These are phyloP conservation scores for Persicaria tinctoria DNA, from an alignment of 148 eudicot genomes.

Conservation along the genomic window DNA sequence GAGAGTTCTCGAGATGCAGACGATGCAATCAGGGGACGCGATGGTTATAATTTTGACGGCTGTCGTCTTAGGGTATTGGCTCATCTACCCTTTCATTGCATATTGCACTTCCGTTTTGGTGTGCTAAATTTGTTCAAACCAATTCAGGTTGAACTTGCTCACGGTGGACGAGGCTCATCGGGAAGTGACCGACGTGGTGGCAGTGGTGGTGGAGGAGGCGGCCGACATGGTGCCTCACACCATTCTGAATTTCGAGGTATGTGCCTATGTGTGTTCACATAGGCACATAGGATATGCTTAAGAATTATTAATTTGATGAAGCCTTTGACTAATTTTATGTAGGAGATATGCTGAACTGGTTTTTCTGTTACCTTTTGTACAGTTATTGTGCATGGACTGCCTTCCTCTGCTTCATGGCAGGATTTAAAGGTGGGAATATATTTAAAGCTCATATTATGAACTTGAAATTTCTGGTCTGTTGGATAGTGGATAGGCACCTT, in stretches of 20 bases:
- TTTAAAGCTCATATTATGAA: neutral
- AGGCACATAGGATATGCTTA: neutral
- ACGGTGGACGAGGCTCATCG: conserved; percentile 93
- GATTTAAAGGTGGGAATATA: conserved; percentile 66
- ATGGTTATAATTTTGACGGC: conserved; percentile 98
- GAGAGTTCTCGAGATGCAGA: conserved; percentile 94
- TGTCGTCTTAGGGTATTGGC: conserved; percentile 79
- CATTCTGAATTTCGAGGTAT: conserved; percentile 86
- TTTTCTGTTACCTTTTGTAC: conserved; percentile 14
- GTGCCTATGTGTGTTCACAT: conserved; percentile 18
- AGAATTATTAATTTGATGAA: neutral
- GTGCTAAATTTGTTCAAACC: neutral
- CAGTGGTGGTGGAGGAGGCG: conserved; percentile 35
- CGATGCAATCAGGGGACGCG: conserved; percentile 93
- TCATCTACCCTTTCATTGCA: neutral
- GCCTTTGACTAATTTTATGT: neutral
- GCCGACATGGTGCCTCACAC: conserved; percentile 59
- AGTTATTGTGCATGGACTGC: conserved; percentile 94
- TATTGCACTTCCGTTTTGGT: neutral
- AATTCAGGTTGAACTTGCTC: conserved; percentile 91
- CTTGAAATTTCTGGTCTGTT: neutral
- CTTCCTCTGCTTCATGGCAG: conserved; percentile 99
- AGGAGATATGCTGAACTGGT: neutral
- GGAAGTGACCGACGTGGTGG: conserved; percentile 78
- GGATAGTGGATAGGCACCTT: neutral